Percentiles rank a stretch among this genome's conserved stretches.
phyloP scores from a whole-genome alignment of 495 filamentous ascomycete species.

The Rhypophila decipiens region DNA sequence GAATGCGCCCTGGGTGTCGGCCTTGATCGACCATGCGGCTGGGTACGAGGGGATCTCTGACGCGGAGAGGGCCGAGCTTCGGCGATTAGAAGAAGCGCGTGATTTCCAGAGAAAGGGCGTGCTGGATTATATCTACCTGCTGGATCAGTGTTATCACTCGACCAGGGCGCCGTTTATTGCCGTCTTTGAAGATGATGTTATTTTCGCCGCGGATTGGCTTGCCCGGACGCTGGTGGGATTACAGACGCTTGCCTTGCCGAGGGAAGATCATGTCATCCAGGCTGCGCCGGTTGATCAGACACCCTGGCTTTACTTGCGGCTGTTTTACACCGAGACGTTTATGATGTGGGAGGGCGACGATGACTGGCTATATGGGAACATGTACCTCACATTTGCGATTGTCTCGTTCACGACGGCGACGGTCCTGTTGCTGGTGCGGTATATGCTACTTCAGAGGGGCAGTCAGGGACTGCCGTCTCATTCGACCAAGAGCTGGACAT shows the following conservation, averaged over 20 bases:
- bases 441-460: not conserved
- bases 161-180: slow-evolving; percentile 36
- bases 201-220: slow-evolving; percentile 42
- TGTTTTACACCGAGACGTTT: slow-evolving; percentile 41
- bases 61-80: slow-evolving; percentile 13
- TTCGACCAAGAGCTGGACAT: too few species aligned
- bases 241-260: slow-evolving; percentile 25
- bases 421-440: not conserved
- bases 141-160: slow-evolving; percentile 32
- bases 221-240: slow-evolving; percentile 34
- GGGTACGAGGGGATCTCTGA: slow-evolving; percentile 15
- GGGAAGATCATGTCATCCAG: too few species aligned
- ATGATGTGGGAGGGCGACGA: slow-evolving; percentile 3
- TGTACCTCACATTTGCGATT: slow-evolving; percentile 2
- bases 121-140: slow-evolving; percentile 39
- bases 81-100: slow-evolving; percentile 13
- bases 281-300: slow-evolving; percentile 13
- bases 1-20: slow-evolving; percentile 13
- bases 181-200: slow-evolving; percentile 45
- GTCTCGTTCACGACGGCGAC: not conserved
- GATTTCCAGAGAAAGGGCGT: slow-evolving; percentile 26
- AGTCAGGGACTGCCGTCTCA: too few species aligned
- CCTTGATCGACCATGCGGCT: slow-evolving; percentile 21
- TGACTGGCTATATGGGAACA: slow-evolving; percentile 8
- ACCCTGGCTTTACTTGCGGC: slow-evolving; percentile 41